phyloP scores from a whole-genome alignment of 1,284 basidiomycete genomes.

The Ceratobasidium sp. region DNA sequence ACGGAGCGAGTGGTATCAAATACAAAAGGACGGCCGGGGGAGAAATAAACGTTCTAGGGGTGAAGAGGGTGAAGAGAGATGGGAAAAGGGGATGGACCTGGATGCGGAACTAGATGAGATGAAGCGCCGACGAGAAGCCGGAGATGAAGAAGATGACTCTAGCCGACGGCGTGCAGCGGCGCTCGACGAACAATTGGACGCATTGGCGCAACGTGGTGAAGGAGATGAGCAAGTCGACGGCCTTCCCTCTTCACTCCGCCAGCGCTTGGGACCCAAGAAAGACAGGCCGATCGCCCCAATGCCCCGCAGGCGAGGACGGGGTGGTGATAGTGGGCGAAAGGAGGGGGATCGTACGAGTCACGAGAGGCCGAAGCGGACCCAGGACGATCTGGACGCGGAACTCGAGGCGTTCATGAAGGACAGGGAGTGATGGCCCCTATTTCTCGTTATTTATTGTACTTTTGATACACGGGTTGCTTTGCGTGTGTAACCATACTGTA shows the following conservation, averaged over 20 bases:
- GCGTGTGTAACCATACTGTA: conserved; percentile 9
- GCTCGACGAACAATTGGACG: conserved; percentile 33
- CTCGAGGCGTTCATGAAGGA: conserved; percentile 44
- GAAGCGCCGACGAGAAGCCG: conserved; percentile 30
- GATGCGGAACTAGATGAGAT: conserved; percentile 42
- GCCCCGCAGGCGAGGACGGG: conserved; percentile 29
- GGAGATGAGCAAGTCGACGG: conserved; percentile 19
- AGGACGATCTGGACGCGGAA: conserved; percentile 42
- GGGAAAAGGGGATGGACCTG: conserved; percentile 17
- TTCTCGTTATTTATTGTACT: conserved; percentile 2
- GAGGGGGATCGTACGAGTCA: conserved; percentile 4
- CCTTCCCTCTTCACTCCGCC: not conserved
- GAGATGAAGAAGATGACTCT: conserved; percentile 16
- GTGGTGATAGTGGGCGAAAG: not conserved
- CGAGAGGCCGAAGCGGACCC: conserved; percentile 39
- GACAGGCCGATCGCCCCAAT: conserved; percentile 38
- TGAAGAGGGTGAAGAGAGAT: conserved; percentile 8
- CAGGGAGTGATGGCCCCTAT: conserved; percentile 24
- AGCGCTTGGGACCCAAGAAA: conserved; percentile 34
- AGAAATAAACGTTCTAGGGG: conserved; percentile 20
- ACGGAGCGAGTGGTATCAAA: conserved; percentile 37
- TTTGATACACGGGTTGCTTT: conserved; percentile 5
- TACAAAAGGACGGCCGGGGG: not conserved
- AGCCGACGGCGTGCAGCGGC: conserved; percentile 1
- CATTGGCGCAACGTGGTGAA: conserved; percentile 18